Evolutionary conservation across 108 stramenopile genomes (phyloP), one percentile per base, ranked within the genome.

Genomic region (Fistulifera pelliculosa): DNA sequence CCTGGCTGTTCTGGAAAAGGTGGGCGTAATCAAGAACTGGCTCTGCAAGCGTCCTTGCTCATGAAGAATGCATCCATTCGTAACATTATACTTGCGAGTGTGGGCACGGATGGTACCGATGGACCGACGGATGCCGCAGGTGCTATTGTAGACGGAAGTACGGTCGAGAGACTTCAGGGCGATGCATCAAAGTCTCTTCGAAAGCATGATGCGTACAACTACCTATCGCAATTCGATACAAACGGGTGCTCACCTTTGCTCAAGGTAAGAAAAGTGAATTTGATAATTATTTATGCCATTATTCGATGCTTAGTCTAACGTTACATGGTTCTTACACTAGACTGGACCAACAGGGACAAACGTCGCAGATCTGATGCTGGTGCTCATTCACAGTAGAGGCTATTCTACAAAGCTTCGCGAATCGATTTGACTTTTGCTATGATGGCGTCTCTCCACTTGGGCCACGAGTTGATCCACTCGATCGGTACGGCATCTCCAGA

Each of bases 111-210:
- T 68, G 91, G 91, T 5, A 88, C 83, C 4, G 91, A 93, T 62
- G 91, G 91, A 21, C 91, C 91, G 11, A 93, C 87, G 11, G 87
- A 93, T 74, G 91, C 91, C 12, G 91, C 87, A 25, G 91, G 91
- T 43, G 87, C 87, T 8, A 63, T 93, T 38, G 86, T 92, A n/a
- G 80, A 85, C 47, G 81, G 79, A 14, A 63, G 61, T 16, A 81
- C 81, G 26, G 60, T 80, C 1, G 53, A 54, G 2, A 54, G 58
- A 55, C 58, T 69, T 25, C 43, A 60, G 42, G 53, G 43, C 17
- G 17, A 51, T 41, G 83, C 81, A 22, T 67, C 61, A 38, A 62
- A 80, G 12, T 80, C 85, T 5, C 56, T 91, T 24, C 54, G 41
- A 50, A 65, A 61, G 13, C 89, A 91, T 52, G 60, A 91, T 50